Base-by-base conservation (phyloP, 1,284 basidiomycete species). In the Rhodotorula sp. region DNA sequence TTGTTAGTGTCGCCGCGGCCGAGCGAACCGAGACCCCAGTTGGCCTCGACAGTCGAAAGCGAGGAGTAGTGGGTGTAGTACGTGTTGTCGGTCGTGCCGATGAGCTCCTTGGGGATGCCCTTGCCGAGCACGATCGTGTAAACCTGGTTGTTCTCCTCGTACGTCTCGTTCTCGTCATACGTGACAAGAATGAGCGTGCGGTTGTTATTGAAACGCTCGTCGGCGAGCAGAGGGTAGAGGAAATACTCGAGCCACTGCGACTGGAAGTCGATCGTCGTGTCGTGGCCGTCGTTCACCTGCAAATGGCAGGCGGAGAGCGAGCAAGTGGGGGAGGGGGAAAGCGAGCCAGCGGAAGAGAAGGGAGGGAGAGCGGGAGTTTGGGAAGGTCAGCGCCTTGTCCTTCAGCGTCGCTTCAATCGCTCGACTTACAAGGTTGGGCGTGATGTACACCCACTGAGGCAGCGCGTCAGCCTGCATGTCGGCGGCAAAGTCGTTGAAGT, bases 41-140 rank as follows among this genome's bases (percentile, higher is more conserved):
- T 89, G 58, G 84, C 83, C 80, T 89, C 79, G 34, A 88, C 84
- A 9, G 87, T 86, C 24, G 84, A 84, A 58, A 89, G 77, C 56
- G 79, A 77, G 13, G 86, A 87, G 81, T 89, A 90, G 79, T 90
- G 89, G 2, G 86, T 85, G 79, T 88, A 88, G 81, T 83, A 87
- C 1, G 82, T 84, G 24, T 79, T 63, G 77, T 88, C 87, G 34
- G 78, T 82, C 15, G 84, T 85, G 32, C 84, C 84, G 24, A 78
- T 76, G 36, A 84, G 77, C 20, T 79, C 61, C 27, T 67, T 49
- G 20, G 86, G 86, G 34, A 88, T 74, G n/a, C 81, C 85, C 20
- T 80, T 81, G 58, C 87, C 87, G 46, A 89, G 81, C 8, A 86
- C 80, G 30, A 88, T 66, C 5, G 82, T 79, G 73, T 79, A 83